phyloP scores from a whole-genome alignment of 441 rosid species.

The Populus trichocarpa region DNA sequence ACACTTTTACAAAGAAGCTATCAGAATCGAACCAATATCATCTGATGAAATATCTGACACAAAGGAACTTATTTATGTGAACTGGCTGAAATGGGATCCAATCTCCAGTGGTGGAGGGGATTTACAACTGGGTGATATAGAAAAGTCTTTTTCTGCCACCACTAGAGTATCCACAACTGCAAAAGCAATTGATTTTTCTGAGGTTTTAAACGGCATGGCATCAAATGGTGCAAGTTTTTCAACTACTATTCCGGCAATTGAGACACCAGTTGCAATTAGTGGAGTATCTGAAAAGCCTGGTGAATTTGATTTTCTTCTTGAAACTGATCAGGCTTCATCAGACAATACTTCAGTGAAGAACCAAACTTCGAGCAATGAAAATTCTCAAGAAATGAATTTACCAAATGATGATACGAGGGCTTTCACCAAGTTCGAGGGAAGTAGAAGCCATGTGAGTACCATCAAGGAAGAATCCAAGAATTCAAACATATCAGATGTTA shows the following conservation, averaged over 20 bases:
- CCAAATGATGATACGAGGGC: constrained; percentile 10
- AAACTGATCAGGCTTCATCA: constrained; percentile 18
- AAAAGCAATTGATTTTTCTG: constrained; percentile 60
- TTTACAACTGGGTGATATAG: constrained; percentile 62
- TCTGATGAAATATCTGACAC: constrained; percentile 34
- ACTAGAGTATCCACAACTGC: constrained; percentile 33
- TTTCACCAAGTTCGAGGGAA: constrained; percentile 23
- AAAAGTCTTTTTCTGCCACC: constrained; percentile 52
- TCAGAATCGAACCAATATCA: constrained; percentile 56
- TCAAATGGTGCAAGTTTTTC: constrained; percentile 25
- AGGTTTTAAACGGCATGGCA: constrained; percentile 44
- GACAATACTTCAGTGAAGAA: constrained; percentile 18
- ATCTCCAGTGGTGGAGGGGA: constrained; percentile 86
- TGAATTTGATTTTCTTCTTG: constrained; percentile 8
- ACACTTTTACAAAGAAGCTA: constrained; percentile 68
- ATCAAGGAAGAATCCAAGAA: constrained; percentile 16
- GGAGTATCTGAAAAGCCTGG: constrained; percentile 17
- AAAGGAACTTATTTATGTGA: constrained; percentile 37
- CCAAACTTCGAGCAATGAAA: constrained; percentile 12
- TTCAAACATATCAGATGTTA: constrained; percentile 5
- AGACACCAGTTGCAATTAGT: constrained; percentile 16
- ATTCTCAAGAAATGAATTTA: constrained; percentile 16
- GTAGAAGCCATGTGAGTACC: constrained; percentile 9
- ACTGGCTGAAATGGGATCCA: constrained; percentile 82
- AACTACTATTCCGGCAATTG: constrained; percentile 11